These are phyloP conservation scores for Pleurostoma richardsiae DNA, from an alignment of 2,329 filamentous ascomycete genomes.

Conservation along the genomic window DNA sequence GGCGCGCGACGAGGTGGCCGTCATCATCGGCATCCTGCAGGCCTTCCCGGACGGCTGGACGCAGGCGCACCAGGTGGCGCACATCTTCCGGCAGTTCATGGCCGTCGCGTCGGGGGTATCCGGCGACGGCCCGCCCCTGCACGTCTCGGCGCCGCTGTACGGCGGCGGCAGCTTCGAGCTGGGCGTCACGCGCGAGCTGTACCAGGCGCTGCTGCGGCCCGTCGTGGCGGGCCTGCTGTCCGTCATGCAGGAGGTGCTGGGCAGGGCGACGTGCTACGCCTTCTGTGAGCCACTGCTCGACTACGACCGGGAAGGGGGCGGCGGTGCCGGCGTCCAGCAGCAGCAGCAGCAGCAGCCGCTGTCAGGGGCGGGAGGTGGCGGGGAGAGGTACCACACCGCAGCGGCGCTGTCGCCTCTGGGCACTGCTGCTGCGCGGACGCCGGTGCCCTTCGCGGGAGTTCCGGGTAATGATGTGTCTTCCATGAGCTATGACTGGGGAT, in stretches of 20 bases:
- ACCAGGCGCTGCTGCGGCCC: not conserved
- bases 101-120: conserved; percentile 11
- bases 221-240: not conserved
- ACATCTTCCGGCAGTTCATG: conserved; percentile 25
- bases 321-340: not conserved
- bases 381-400: no score
- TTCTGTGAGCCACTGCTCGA: not conserved
- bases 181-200: not conserved
- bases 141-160: not conserved
- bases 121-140: conserved; percentile 7
- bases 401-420: no score
- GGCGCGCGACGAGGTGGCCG: conserved; percentile 26
- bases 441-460: not conserved
- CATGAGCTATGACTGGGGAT: not conserved
- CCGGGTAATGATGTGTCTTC: not conserved
- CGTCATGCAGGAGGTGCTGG: not conserved
- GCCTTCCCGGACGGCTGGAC: conserved; percentile 30
- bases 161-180: conserved; percentile 1
- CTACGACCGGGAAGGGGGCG: not conserved
- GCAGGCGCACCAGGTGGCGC: conserved; percentile 25
- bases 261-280: not conserved
- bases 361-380: not conserved
- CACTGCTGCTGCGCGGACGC: no score
- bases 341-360: not conserved
- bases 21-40: conserved; percentile 27